phyloP scores from a whole-genome alignment of 768 basidiomycete genomes.

The Gloeopeniophorella convolvens region DNA sequence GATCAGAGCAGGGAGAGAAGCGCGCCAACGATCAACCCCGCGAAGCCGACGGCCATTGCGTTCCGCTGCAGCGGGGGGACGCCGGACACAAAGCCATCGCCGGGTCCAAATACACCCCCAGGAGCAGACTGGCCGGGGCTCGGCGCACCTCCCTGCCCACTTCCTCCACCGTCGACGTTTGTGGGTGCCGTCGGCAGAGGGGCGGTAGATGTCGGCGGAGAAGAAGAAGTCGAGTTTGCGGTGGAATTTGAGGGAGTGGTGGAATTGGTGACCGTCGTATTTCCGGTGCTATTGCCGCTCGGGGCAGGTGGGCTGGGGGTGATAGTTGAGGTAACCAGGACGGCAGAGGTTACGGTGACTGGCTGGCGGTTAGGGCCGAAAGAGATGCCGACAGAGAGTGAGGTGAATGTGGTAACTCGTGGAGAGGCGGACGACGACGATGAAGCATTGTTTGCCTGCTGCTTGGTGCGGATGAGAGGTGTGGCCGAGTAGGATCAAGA shows the following conservation, averaged over 20 bases:
- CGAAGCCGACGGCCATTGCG: conserved; percentile 36
- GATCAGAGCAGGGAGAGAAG: conserved; percentile 16
- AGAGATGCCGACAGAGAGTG: conserved; percentile 30
- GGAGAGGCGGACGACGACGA: neutral
- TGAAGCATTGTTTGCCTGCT: conserved; percentile 13
- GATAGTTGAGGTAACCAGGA: conserved; percentile 42
- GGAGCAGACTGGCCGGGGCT: conserved; percentile 44
- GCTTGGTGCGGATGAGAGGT: neutral
- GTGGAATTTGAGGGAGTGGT: conserved; percentile 25
- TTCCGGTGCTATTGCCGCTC: conserved; percentile 17
- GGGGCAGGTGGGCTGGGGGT: conserved; percentile 24
- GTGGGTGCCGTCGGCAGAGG: conserved; percentile 58
- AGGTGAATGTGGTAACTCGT: conserved; percentile 19
- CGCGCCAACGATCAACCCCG: conserved; percentile 32
- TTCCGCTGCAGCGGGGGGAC: conserved; percentile 43
- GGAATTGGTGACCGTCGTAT: conserved; percentile 25
- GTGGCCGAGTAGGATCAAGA: neutral
- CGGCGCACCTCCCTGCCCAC: conserved; percentile 44
- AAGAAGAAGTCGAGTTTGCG: conserved; percentile 25
- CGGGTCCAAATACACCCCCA: conserved; percentile 55
- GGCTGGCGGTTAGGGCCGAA: conserved; percentile 36
- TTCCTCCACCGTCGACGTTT: conserved; percentile 46
- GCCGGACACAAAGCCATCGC: conserved; percentile 57
- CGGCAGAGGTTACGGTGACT: conserved; percentile 36
- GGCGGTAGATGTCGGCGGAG: conserved; percentile 34